phyloP scores from a whole-genome alignment of 2,329 filamentous ascomycete species.

The Pseudogymnoascus sp. region DNA sequence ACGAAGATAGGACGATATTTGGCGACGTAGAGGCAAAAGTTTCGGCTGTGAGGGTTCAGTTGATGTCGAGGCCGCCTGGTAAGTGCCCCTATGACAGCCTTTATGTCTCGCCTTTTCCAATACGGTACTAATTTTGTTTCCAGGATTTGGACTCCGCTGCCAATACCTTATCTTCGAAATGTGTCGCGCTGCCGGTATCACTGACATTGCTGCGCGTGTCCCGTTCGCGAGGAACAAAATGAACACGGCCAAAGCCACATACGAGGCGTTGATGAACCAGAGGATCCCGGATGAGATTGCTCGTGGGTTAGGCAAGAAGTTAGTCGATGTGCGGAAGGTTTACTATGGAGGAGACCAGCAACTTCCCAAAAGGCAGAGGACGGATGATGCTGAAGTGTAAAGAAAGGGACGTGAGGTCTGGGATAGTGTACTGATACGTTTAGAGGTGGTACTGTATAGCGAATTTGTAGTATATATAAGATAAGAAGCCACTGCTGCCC shows the following conservation, averaged over 20 bases:
- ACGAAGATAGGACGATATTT: conserved; percentile 87
- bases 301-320: conserved; percentile 80
- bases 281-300: conserved; percentile 84
- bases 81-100: conserved; percentile 30
- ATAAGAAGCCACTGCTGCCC: not conserved
- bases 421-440: conserved; percentile 1
- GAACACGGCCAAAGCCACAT: conserved; percentile 93
- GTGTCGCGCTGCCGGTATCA: conserved; percentile 76
- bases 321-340: conserved; percentile 93
- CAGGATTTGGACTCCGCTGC: conserved; percentile 89
- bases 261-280: conserved; percentile 75
- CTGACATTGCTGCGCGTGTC: conserved; percentile 77
- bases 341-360: conserved; percentile 68
- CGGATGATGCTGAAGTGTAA: not conserved
- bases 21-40: conserved; percentile 79
- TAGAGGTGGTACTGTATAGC: conserved; percentile 4
- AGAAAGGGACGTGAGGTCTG: not conserved
- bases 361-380: not conserved
- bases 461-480: conserved; percentile 8
- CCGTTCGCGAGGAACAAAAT: conserved; percentile 87
- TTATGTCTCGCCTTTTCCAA: not conserved
- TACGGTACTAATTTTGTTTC: not conserved
- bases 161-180: conserved; percentile 92
- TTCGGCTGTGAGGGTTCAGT: conserved; percentile 74
- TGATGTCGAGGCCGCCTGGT: conserved; percentile 84